Evolutionary conservation across 2,329 filamentous ascomycete genomes (phyloP).

Genomic region (Ilyonectria sp.): DNA sequence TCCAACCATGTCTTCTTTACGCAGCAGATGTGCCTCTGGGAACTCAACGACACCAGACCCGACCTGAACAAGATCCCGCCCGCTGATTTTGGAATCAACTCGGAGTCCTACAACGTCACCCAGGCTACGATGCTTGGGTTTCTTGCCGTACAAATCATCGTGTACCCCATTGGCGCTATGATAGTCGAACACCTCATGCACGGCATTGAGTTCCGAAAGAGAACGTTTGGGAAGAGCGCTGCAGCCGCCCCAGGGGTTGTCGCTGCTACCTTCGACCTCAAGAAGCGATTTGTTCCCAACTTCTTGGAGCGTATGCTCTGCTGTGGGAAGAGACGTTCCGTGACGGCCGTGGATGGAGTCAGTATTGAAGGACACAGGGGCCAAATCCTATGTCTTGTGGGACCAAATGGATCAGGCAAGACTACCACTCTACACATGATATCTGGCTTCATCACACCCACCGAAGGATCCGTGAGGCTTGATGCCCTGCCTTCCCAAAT

Average conservation of each 20-base stretch:
- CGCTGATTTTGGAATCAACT: slow-evolving; percentile 28
- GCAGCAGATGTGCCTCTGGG: slow-evolving; percentile 44
- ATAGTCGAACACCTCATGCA: slow-evolving; percentile 52
- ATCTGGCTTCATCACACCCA: slow-evolving; percentile 74
- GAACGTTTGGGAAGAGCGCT: slow-evolving; percentile 44
- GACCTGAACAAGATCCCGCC: slow-evolving; percentile 25
- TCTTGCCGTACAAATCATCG: slow-evolving; percentile 52
- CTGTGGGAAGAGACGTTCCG: slow-evolving; percentile 53
- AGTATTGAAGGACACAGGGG: slow-evolving; percentile 71
- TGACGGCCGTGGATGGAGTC: slow-evolving; percentile 73
- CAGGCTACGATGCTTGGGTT: slow-evolving; percentile 51
- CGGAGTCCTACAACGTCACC: slow-evolving; percentile 42
- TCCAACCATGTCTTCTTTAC: slow-evolving; percentile 45
- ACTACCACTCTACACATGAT: slow-evolving; percentile 79
- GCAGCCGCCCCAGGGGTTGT: slow-evolving; percentile 26
- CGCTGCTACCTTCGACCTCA: slow-evolving; percentile 45
- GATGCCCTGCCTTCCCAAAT: slow-evolving; percentile 63
- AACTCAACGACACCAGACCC: slow-evolving; percentile 29
- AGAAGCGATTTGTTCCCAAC: slow-evolving; percentile 52
- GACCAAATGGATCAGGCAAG: slow-evolving; percentile 80
- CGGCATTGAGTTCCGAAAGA: slow-evolving; percentile 53
- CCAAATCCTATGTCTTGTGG: slow-evolving; percentile 77
- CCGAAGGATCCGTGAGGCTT: slow-evolving; percentile 72
- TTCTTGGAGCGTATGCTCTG: slow-evolving; percentile 49
- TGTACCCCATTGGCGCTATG: slow-evolving; percentile 52